Conservation (phyloP, 371 early-diverging fungal species). For the Mucor irregularis region DNA sequence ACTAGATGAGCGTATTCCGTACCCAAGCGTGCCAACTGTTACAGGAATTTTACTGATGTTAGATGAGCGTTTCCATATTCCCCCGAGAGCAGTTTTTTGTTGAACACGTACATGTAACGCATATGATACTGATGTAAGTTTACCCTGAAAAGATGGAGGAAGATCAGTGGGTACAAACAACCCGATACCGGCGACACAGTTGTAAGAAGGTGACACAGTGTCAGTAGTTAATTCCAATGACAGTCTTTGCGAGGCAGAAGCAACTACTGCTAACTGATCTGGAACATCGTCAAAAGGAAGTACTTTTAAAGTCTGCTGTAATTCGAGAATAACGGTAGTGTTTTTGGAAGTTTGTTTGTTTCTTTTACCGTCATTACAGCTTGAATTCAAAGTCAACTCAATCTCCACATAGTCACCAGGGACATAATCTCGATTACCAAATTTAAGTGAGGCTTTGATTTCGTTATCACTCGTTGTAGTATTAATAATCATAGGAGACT, state of each 20-base stretch:
- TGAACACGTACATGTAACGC: neutral
- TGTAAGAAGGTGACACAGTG: conserved; percentile 1
- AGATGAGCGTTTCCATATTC: neutral
- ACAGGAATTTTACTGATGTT: conserved; percentile 19
- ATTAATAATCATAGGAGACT: conserved; percentile 8
- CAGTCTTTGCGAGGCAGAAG: neutral
- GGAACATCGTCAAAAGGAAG: conserved; percentile 1
- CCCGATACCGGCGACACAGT: conserved; percentile 1
- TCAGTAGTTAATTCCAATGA: neutral
- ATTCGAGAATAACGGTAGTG: conserved; percentile 9
- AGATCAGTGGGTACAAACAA: conserved; percentile 14
- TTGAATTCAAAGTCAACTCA: neutral
- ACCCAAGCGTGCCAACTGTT: conserved; percentile 32
- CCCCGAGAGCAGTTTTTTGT: conserved; percentile 12
- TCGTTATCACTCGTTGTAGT: conserved; percentile 2
- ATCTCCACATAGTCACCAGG: conserved; percentile 8
- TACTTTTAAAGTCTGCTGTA: neutral
- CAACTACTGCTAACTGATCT: neutral
- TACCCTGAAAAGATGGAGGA: conserved; percentile 11
- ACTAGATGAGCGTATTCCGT: conserved; percentile 28
- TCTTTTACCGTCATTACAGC: neutral
- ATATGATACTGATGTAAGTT: conserved; percentile 3
- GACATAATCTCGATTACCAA: conserved; percentile 7
- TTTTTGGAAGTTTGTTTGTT: neutral
- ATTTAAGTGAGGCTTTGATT: conserved; percentile 1